phyloP scores from a whole-genome alignment of 805 yeast species.

The Yarrowia osloensis region DNA sequence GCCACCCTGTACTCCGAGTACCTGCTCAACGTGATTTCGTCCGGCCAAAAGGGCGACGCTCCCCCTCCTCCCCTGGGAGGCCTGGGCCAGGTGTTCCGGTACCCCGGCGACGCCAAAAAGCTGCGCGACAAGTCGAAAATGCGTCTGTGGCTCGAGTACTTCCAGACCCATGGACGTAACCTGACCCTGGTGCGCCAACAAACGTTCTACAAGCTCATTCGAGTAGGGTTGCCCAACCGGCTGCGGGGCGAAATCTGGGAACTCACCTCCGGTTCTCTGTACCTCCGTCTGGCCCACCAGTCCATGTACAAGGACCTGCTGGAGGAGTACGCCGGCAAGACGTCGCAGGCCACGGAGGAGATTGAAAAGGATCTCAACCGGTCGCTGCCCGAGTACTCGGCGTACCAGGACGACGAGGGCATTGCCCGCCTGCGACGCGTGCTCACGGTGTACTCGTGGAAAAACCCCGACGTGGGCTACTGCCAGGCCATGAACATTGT shows the following conservation, averaged over 20 bases:
- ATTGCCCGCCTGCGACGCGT: conserved; percentile 82
- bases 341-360: conserved; percentile 88
- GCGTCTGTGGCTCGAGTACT: conserved; percentile 92
- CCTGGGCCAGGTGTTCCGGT: conserved; percentile 77
- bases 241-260: conserved; percentile 98
- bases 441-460: conserved; percentile 93
- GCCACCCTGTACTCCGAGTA: conserved; percentile 83
- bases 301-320: conserved; percentile 62
- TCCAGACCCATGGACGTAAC: conserved; percentile 81
- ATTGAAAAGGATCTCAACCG: conserved; percentile 94
- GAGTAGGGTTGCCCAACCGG: conserved; percentile 93
- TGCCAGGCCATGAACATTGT: conserved; percentile 98
- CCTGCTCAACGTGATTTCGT: conserved; percentile 50
- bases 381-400: conserved; percentile 93
- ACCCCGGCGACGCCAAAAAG: conserved; percentile 84
- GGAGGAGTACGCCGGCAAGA: conserved; percentile 60
- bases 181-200: conserved; percentile 72
- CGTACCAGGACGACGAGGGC: conserved; percentile 85
- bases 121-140: conserved; percentile 80
- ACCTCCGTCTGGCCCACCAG: conserved; percentile 61
- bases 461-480: conserved; percentile 94
- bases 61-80: conserved; percentile 70
- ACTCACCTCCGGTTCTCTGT: conserved; percentile 82
- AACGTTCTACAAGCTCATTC: conserved; percentile 74
- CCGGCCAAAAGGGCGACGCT: conserved; percentile 26